phyloP scores from a whole-genome alignment of 306 rosid genomes.

The Vigna reflexopilosa region DNA sequence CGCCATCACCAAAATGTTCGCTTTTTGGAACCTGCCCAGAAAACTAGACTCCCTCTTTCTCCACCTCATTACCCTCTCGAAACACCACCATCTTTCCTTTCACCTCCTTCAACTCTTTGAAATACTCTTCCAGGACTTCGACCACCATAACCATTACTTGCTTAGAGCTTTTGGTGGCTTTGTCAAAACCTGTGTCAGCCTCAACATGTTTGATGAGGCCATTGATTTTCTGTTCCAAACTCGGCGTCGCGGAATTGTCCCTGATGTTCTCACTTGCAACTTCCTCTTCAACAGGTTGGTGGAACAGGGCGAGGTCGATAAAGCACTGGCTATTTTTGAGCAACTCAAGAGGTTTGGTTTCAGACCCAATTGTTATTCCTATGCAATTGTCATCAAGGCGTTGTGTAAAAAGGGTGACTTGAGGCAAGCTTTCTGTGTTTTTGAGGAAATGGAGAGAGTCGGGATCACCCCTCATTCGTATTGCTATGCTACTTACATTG shows the following conservation, averaged over 20 bases:
- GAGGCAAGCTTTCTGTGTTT: conserved; percentile 53
- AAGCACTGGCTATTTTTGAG: conserved; percentile 56
- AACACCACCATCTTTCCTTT: conserved; percentile 33
- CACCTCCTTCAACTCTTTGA: conserved; percentile 56
- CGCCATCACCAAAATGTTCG: conserved; percentile 60
- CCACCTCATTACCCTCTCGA: conserved; percentile 49
- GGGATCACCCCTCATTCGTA: conserved; percentile 58
- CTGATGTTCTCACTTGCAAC: conserved; percentile 65
- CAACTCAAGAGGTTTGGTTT: conserved; percentile 78
- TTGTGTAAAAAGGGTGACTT: conserved; percentile 65
- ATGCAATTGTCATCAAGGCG: conserved; percentile 75
- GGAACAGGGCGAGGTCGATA: conserved; percentile 53
- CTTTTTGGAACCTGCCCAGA: conserved; percentile 62
- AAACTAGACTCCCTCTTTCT: conserved; percentile 66
- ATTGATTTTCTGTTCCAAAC: conserved; percentile 61
- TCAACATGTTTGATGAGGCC: conserved; percentile 75
- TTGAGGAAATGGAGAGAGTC: conserved; percentile 73
- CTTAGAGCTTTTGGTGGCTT: conserved; percentile 60
- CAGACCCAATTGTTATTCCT: conserved; percentile 69
- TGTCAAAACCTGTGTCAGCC: conserved; percentile 67
- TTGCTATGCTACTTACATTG: conserved; percentile 64
- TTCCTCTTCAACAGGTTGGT: conserved; percentile 74
- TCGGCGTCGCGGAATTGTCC: conserved; percentile 63
- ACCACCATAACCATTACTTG: background rate
- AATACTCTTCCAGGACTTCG: conserved; percentile 14